Conservation (phyloP, 345 rosid species). For the Microthlaspi erraticum region DNA sequence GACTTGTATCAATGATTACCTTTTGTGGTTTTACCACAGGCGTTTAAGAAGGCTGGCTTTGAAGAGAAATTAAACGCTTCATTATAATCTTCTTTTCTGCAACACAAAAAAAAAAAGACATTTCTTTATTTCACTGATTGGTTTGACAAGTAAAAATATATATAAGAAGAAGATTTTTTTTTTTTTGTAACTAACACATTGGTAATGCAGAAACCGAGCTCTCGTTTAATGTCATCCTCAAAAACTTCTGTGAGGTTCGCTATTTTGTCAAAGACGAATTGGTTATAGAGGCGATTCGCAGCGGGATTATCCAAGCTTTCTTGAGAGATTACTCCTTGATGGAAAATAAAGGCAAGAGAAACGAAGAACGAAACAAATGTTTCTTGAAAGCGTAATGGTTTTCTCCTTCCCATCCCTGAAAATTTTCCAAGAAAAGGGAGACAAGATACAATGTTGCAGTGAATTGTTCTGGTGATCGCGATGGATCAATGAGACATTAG, state of each 20-base stretch:
- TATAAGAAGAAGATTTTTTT: not conserved
- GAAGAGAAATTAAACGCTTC: conserved; percentile 85
- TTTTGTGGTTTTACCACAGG: conserved; percentile 62
- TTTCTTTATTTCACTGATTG: not conserved
- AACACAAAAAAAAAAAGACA: conserved; percentile 27
- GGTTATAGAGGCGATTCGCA: conserved; percentile 49
- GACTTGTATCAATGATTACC: conserved; percentile 45
- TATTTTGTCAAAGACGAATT: conserved; percentile 52
- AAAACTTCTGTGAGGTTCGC: conserved; percentile 62
- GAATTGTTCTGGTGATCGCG: conserved; percentile 20
- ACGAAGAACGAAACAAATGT: conserved; percentile 9
- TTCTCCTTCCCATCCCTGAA: conserved; percentile 34
- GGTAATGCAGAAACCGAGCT: conserved; percentile 84
- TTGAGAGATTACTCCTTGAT: conserved; percentile 12
- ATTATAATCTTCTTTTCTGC: conserved; percentile 83
- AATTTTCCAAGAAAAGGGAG: not conserved
- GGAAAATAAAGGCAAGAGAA: not conserved
- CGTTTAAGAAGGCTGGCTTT: conserved; percentile 57
- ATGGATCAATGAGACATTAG: conserved; percentile 36
- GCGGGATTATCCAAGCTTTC: conserved; percentile 45
- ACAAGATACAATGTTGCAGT: conserved; percentile 9
- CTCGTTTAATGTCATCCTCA: conserved; percentile 59
- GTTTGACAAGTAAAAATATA: not conserved
- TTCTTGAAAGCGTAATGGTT: conserved; percentile 31
- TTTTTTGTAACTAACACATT: conserved; percentile 66